phyloP scores from a whole-genome alignment of 2,329 filamentous ascomycete species.

The Pseudocercospora vitis region DNA sequence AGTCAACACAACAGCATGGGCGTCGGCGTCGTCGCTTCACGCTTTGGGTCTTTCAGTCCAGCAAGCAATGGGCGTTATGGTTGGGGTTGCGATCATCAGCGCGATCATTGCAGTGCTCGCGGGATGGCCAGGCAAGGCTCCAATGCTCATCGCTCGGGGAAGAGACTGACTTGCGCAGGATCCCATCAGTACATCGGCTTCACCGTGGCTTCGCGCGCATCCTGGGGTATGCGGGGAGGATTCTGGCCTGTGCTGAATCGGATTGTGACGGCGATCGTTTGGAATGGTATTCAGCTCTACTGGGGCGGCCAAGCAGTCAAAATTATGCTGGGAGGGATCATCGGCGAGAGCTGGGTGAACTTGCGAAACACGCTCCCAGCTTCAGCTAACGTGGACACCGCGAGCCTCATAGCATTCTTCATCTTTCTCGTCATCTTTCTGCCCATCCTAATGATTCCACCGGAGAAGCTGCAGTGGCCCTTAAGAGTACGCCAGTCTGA shows the following conservation, averaged over 20 bases:
- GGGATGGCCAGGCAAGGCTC: constrained; percentile 38
- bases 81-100: constrained; percentile 38
- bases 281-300: constrained; percentile 29
- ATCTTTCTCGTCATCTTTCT: constrained; percentile 20
- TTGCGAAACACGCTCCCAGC: constrained; percentile 21
- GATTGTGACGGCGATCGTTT: constrained; percentile 29
- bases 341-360: constrained; percentile 13
- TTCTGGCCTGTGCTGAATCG: constrained; percentile 30
- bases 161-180: no score
- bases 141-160: no score
- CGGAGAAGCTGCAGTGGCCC: constrained; percentile 20
- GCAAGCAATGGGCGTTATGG: constrained; percentile 36
- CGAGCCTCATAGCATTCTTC: constrained; percentile 21
- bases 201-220: constrained; percentile 34
- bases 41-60: constrained; percentile 18
- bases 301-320: constrained; percentile 24
- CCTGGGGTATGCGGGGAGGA: constrained; percentile 27
- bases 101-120: constrained; percentile 38
- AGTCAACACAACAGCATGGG: constrained; percentile 24
- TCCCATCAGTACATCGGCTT: constrained; percentile 39
- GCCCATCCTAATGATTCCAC: constrained; percentile 16
- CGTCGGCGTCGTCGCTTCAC: constrained; percentile 15
- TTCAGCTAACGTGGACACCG: constrained; percentile 21
- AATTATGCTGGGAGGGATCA: constrained; percentile 22
- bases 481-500: background rate